Evolutionary conservation across 73 alveolate species (phyloP).

Genomic region (Uronychia setigera): DNA sequence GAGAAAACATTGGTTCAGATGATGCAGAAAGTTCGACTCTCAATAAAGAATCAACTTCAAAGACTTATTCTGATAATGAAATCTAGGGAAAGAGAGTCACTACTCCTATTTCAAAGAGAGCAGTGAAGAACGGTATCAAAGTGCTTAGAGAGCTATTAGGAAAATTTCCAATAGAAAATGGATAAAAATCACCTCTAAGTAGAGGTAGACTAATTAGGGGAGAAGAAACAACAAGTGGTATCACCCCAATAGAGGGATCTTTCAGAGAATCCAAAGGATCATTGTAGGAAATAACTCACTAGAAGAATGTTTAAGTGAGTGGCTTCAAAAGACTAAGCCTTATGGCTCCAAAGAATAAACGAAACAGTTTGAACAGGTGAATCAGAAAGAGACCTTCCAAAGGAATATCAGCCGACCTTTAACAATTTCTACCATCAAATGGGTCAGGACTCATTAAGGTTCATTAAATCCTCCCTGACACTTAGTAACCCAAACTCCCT

Average conservation of each 20-base stretch:
- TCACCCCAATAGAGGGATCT: too few species aligned
- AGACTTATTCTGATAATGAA: background rate
- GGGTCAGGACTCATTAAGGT: too few species aligned
- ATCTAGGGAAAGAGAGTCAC: background rate
- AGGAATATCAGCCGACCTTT: too few species aligned
- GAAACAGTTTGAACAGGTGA: background rate
- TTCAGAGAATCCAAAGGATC: too few species aligned
- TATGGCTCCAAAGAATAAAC: background rate
- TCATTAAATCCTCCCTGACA: too few species aligned
- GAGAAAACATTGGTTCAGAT: too few species aligned
- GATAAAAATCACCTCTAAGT: background rate
- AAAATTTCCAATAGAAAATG: background rate
- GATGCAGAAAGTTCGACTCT: too few species aligned
- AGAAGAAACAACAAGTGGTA: too few species aligned
- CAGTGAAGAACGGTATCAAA: background rate
- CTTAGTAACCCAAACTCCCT: too few species aligned
- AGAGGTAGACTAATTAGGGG: too few species aligned
- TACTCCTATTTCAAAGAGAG: background rate
- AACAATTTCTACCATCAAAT: too few species aligned
- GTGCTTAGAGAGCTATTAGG: background rate
- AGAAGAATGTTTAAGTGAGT: background rate
- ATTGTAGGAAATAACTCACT: background rate
- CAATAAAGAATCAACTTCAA: background rate
- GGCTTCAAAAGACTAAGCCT: background rate
- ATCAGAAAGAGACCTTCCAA: too few species aligned